These are phyloP conservation scores for Lophiostoma macrostomum DNA, from an alignment of 495 filamentous ascomycete species.

Conservation along the genomic window DNA sequence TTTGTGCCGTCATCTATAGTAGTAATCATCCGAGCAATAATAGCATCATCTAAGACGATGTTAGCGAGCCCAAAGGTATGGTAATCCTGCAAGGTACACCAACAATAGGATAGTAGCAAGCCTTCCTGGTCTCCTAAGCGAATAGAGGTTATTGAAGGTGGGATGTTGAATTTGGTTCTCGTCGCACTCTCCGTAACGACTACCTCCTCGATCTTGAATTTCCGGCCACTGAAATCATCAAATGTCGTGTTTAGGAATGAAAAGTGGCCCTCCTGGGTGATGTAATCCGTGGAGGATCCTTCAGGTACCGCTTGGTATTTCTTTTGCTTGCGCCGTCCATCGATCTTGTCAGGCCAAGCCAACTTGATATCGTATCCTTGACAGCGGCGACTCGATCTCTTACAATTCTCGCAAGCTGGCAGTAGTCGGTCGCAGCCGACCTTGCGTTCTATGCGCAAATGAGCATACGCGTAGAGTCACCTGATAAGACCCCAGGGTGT, in stretches of 20 bases:
- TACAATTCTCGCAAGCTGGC: conserved; percentile 18
- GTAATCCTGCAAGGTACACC: background rate
- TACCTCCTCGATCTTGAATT: conserved; percentile 8
- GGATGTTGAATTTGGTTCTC: background rate
- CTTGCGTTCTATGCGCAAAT: conserved; percentile 11
- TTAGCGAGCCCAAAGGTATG: background rate
- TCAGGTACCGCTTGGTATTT: conserved; percentile 2
- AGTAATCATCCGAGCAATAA: conserved; percentile 24
- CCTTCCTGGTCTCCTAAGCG: conserved; percentile 3
- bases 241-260: conserved; percentile 18
- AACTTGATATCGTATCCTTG: conserved; percentile 24
- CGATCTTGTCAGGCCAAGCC: conserved; percentile 22
- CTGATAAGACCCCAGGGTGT: background rate
- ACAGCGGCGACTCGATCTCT: conserved; percentile 14
- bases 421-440: conserved; percentile 17
- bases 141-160: background rate
- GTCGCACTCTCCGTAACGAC: background rate
- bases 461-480: background rate
- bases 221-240: conserved; percentile 5
- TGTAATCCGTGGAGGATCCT: background rate
- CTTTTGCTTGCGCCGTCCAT: conserved; percentile 27
- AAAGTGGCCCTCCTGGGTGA: conserved; percentile 6
- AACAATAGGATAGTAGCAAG: conserved; percentile 16
- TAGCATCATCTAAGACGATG: conserved; percentile 4
- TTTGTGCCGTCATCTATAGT: conserved; percentile 23